Evolutionary conservation across 805 yeast genomes (phyloP).

Genomic region (Torulaspora indica): DNA sequence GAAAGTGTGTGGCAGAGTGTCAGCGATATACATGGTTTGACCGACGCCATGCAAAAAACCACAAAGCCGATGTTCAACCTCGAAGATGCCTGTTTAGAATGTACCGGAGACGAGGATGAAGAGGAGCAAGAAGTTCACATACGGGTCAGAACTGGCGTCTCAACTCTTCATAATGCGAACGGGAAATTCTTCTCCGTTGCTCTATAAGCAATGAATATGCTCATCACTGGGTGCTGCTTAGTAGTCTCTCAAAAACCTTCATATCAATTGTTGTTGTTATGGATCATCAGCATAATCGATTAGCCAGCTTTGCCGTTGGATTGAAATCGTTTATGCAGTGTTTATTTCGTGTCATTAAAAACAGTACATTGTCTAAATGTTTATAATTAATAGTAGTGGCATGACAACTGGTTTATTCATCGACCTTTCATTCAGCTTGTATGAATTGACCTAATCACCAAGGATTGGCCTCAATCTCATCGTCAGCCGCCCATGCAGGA

Average conservation of each 20-base stretch:
- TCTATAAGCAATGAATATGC: conserved; percentile 3
- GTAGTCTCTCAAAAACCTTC: too few relatives aligned
- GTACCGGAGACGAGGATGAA: conserved; percentile 6
- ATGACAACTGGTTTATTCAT: not conserved
- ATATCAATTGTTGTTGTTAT: too few relatives aligned
- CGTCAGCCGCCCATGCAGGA: conserved; percentile 46
- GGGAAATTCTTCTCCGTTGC: conserved; percentile 34
- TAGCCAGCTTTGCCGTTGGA: too few relatives aligned
- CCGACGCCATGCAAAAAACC: conserved; percentile 8
- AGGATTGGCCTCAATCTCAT: conserved; percentile 59
- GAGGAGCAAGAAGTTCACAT: conserved; percentile 38
- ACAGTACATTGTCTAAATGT: not conserved
- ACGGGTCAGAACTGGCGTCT: conserved; percentile 41
- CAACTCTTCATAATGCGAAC: conserved; percentile 40
- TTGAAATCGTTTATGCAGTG: conserved; percentile 1
- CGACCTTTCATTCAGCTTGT: too few relatives aligned
- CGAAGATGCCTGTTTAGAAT: not conserved
- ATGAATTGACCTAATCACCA: conserved; percentile 41
- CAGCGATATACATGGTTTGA: conserved; percentile 31
- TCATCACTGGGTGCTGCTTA: too few relatives aligned
- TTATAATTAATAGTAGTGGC: not conserved
- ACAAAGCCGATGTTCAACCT: conserved; percentile 14
- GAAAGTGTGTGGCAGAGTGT: conserved; percentile 34
- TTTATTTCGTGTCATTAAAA: not conserved
- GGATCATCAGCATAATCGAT: too few relatives aligned